These are phyloP conservation scores for Boletus subcaerulescens DNA, from an alignment of 768 basidiomycete species.

Conservation along the genomic window DNA sequence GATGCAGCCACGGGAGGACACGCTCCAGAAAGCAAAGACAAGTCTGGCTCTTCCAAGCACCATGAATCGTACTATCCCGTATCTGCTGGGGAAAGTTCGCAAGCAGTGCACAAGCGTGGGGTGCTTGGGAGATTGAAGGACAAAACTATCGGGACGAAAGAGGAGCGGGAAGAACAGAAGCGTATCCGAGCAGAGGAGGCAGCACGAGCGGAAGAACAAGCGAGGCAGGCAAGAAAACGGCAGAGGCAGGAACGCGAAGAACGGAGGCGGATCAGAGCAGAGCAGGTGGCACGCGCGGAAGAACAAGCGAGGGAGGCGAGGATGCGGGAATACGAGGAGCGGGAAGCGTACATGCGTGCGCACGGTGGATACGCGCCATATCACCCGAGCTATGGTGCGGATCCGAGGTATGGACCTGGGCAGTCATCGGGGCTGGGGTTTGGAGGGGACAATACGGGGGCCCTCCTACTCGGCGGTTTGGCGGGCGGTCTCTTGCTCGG, in stretches of 20 bases:
- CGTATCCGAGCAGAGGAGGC: constrained; percentile 32
- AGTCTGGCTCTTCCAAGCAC: neutral
- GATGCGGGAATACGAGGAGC: constrained; percentile 22
- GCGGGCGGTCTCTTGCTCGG: constrained; percentile 52
- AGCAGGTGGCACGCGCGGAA: constrained; percentile 27
- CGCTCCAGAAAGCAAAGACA: constrained; percentile 23
- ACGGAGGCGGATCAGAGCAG: constrained; percentile 31
- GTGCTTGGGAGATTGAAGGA: constrained; percentile 63
- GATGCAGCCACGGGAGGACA: constrained; percentile 26
- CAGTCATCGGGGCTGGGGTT: neutral
- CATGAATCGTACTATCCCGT: neutral
- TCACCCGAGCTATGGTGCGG: constrained; percentile 17
- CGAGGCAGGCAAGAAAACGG: constrained; percentile 15
- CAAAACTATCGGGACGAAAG: constrained; percentile 60
- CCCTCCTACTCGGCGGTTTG: constrained; percentile 40
- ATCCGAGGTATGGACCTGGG: neutral
- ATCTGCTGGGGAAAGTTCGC: constrained; percentile 1
- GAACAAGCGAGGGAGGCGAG: constrained; percentile 20
- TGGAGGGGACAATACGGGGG: constrained; percentile 8
- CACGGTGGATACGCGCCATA: constrained; percentile 32
- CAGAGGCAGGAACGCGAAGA: constrained; percentile 38
- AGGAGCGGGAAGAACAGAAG: constrained; percentile 52
- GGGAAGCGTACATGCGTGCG: constrained; percentile 36
- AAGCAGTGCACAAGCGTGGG: constrained; percentile 41
- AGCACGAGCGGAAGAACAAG: constrained; percentile 20